Conservation (phyloP, 768 basidiomycete genomes). For the Termitomyces sp. region DNA sequence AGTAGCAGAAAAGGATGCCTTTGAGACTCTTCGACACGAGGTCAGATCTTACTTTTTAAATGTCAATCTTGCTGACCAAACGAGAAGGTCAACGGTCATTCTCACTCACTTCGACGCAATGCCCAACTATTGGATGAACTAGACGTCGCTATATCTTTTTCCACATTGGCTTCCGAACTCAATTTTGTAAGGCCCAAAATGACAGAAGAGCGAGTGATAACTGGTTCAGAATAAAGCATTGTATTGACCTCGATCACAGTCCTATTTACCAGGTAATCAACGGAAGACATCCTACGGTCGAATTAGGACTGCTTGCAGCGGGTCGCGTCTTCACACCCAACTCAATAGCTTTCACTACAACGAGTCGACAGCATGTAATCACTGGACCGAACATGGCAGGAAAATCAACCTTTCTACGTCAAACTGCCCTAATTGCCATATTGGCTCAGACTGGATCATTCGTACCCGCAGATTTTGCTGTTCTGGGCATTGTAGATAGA, state of each 20-base stretch:
- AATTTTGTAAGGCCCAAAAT: conserved; percentile 70
- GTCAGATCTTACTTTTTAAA: conserved; percentile 27
- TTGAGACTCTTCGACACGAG: conserved; percentile 62
- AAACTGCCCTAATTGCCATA: conserved; percentile 84
- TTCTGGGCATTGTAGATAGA: conserved; percentile 82
- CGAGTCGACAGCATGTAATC: conserved; percentile 70
- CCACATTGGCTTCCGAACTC: conserved; percentile 73
- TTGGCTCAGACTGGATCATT: conserved; percentile 92
- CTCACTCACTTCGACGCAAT: conserved; percentile 60
- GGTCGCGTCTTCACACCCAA: conserved; percentile 86
- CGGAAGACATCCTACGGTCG: conserved; percentile 92
- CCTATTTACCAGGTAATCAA: conserved; percentile 61
- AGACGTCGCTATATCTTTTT: conserved; percentile 79
- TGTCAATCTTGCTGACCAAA: background rate
- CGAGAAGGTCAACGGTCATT: conserved; percentile 55
- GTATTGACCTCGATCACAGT: conserved; percentile 23
- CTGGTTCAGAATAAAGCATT: background rate
- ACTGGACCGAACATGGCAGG: conserved; percentile 97
- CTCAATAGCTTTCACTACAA: conserved; percentile 54
- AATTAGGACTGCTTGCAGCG: conserved; percentile 70
- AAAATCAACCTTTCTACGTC: conserved; percentile 90
- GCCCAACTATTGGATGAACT: conserved; percentile 81
- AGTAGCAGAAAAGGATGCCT: conserved; percentile 66
- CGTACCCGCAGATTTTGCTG: conserved; percentile 82
- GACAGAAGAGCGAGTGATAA: conserved; percentile 53